Percentiles rank a stretch among this genome's conserved stretches.
phyloP scores from a whole-genome alignment of 768 basidiomycete species.

The Cystofilobasidium capitatum region DNA sequence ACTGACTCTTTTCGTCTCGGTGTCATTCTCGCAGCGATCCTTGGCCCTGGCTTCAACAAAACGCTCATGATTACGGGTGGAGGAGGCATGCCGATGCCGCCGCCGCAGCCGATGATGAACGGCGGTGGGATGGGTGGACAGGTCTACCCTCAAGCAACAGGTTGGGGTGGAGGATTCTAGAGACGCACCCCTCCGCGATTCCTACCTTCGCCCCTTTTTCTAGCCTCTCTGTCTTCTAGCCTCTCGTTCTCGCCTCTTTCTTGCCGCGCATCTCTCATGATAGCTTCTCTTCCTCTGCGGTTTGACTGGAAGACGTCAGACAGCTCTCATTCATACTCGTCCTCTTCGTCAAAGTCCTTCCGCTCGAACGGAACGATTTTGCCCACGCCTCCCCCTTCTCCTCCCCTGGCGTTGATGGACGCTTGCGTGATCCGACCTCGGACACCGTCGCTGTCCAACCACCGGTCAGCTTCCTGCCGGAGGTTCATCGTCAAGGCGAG shows the following conservation, averaged over 20 bases:
- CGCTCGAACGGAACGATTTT: neutral
- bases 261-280: too few species aligned
- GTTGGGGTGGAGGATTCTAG: slow-evolving; percentile 22
- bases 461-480: neutral
- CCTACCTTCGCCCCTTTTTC: neutral
- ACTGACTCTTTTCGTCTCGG: neutral
- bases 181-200: neutral
- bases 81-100: slow-evolving; percentile 6
- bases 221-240: too few species aligned
- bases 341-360: too few species aligned
- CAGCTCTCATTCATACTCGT: neutral
- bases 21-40: slow-evolving; percentile 5
- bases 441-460: slow-evolving; percentile 1
- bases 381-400: neutral
- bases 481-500: neutral
- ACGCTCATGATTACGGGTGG: slow-evolving; percentile 22
- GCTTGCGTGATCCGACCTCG: neutral
- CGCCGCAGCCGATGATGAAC: slow-evolving; percentile 11
- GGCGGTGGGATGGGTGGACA: slow-evolving; percentile 8
- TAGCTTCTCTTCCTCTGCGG: neutral
- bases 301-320: neutral
- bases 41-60: slow-evolving; percentile 21
- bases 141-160: slow-evolving; percentile 7
- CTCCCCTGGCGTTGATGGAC: neutral
- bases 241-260: too few species aligned